Evolutionary conservation across 2,329 filamentous ascomycete genomes (phyloP).

Genomic region (Ceratocystis harringtonii): DNA sequence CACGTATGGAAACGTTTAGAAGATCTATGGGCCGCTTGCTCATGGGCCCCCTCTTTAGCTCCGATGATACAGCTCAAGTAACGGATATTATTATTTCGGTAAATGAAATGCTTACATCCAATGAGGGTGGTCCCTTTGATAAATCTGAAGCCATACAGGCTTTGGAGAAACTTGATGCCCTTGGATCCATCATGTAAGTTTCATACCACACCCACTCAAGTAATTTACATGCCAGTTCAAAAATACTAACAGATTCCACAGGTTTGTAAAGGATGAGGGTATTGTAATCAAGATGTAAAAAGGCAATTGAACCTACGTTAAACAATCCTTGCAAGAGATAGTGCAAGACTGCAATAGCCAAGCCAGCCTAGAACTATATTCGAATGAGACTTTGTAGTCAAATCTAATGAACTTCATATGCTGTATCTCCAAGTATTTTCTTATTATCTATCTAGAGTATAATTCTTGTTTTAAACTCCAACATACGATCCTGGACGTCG

Average conservation of each 20-base stretch:
- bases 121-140: conserved; percentile 46
- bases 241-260: conserved; percentile 22
- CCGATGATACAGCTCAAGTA: conserved; percentile 67
- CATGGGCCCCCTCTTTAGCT: conserved; percentile 59
- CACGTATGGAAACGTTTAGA: conserved; percentile 61
- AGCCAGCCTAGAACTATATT: background rate
- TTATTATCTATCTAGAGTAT: background rate
- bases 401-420: background rate
- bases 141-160: conserved; percentile 61
- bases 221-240: background rate
- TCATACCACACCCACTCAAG: background rate
- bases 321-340: background rate
- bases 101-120: conserved; percentile 49
- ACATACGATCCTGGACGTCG: conserved; percentile 36
- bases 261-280: conserved; percentile 42
- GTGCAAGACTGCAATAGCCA: background rate
- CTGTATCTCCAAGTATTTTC: background rate
- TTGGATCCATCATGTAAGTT: conserved; percentile 65
- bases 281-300: conserved; percentile 54
- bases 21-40: conserved; percentile 70
- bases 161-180: conserved; percentile 60
- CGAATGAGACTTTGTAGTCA: background rate
- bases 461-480: conserved; percentile 28
- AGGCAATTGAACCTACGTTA: background rate
- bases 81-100: conserved; percentile 62